A percentile compares a stretch with the other conserved stretches of the same genome.
These are phyloP conservation scores for Solanum dulcamara DNA, from an alignment of 257 asterid species.

Conservation along the genomic window DNA sequence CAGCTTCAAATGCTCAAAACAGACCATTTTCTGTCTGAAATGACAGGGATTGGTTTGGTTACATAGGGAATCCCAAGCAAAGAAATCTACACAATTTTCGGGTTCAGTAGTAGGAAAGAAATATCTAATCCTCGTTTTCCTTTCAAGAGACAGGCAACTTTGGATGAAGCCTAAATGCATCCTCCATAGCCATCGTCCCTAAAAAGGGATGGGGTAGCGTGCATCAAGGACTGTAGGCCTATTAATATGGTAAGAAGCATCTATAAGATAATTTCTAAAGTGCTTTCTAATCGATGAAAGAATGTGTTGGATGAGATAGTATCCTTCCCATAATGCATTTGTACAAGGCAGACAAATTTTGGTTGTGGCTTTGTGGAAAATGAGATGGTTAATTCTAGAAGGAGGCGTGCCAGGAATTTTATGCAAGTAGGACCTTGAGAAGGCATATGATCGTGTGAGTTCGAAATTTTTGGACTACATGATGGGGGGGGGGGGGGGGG, in stretches of 20 bases:
- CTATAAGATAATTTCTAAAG: background rate
- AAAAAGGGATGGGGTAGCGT: background rate
- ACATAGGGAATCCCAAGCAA: no score
- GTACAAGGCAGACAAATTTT: background rate
- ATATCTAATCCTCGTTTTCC: background rate
- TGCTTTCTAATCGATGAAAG: background rate
- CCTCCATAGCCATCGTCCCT: background rate
- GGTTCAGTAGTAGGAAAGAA: no score
- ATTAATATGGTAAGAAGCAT: background rate
- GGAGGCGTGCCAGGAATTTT: background rate
- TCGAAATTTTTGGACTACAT: background rate
- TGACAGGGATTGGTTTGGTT: no score
- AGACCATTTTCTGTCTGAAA: no score
- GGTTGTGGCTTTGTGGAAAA: background rate
- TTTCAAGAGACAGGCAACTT: background rate
- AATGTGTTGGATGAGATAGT: background rate
- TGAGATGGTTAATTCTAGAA: background rate
- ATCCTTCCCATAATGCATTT: background rate
- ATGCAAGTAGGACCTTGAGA: background rate
- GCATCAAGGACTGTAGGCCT: background rate
- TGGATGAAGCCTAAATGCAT: background rate
- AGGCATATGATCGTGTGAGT: background rate
- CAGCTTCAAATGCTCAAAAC: no score
- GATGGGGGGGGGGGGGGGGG: background rate
- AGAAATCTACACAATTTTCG: no score